Evolutionary conservation across 192 early-diverging fungal genomes (phyloP).

Genomic region (Geranomyces variabilis): DNA sequence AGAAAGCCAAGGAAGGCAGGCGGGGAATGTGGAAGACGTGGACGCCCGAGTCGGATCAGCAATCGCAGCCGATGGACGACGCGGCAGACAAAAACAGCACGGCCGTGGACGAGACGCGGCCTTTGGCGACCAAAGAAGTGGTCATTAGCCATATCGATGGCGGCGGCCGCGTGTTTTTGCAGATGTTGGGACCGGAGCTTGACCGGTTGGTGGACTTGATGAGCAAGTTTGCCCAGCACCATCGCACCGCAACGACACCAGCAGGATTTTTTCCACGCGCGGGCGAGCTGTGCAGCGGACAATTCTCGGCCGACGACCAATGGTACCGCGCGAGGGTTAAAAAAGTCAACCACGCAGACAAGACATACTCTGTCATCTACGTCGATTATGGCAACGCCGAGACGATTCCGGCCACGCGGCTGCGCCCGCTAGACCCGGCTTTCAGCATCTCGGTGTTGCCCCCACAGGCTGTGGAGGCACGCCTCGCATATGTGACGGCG

Average conservation of each 20-base stretch:
- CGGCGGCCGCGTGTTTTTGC: constrained; percentile 56
- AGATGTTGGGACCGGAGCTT: constrained; percentile 74
- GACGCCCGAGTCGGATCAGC: constrained; percentile 51
- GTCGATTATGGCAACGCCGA: constrained; percentile 97
- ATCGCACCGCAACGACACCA: constrained; percentile 42
- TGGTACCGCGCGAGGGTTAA: constrained; percentile 90
- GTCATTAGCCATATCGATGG: constrained; percentile 55
- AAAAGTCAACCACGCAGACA: constrained; percentile 56
- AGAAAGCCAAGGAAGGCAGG: constrained; percentile 66
- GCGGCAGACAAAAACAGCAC: constrained; percentile 9
- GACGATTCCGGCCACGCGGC: constrained; percentile 64
- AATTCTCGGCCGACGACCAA: constrained; percentile 85
- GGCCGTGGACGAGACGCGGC: constrained; percentile 35
- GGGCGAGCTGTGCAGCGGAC: constrained; percentile 75
- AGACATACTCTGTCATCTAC: constrained; percentile 75
- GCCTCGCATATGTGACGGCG: constrained; percentile 78
- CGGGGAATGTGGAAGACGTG: constrained; percentile 76
- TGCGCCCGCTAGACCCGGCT: constrained; percentile 75
- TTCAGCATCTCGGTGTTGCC: constrained; percentile 56
- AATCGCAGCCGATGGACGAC: constrained; percentile 42
- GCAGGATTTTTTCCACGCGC: constrained; percentile 57
- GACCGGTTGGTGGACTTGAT: constrained; percentile 78
- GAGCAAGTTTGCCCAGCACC: constrained; percentile 72
- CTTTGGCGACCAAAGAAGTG: constrained; percentile 40
- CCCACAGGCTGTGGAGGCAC: constrained; percentile 80